Evolutionary conservation across 139 green algal species (phyloP), one percentile per base, ranked within the genome.

Genomic region (Coelastrella sp.): DNA sequence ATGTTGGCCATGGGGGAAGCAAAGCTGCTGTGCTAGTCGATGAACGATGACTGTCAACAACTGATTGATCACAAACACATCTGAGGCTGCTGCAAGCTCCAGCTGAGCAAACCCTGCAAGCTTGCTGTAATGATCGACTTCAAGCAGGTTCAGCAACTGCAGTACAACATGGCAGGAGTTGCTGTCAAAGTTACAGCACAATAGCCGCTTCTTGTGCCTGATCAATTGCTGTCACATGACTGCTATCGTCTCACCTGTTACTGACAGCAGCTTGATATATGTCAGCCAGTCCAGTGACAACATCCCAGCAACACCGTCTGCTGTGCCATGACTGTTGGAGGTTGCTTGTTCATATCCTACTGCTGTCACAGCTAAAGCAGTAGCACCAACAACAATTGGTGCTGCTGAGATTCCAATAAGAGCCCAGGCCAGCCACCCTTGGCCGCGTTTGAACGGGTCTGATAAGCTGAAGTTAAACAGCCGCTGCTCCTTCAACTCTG

Each of bases 401-500:
- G 95, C 86, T 25, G 90, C 68, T 34, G 91, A 30, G 2, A 94
- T 62, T 40, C 95, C 95, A 45, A 94, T 34, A 27, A 96, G 60
- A 2, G 50, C 95, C 95, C 95, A 98, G 0, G 87, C 40, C n/a
- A 92, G 77, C 95, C 95, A 98, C 6, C 95, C 95, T 41, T 87
- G 53, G 2, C 91, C 90, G 19, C 67, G 86, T 27, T 62, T 76
- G 84, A 98, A 95, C 2, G 95, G 92, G 0, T 87, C 19, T 21
- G 75, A 87, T 25, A 64, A 66, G 83, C 48, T 86, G 78, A 78
- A 90, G 74, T 89, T 90, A 87, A 86, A 88, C 2, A 89, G 72
- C 53, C 48, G 45, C 67, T 86, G 45, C 66, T 71, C 66, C 66
- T 60, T 27, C 15, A 74, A 9, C 35, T 74, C 34, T 8, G 9